Percentiles rank a stretch among this genome's conserved stretches.
These are phyloP conservation scores for Pseudogymnoascus sp. DNA, from an alignment of 2,329 filamentous ascomycete genomes.

Conservation along the genomic window DNA sequence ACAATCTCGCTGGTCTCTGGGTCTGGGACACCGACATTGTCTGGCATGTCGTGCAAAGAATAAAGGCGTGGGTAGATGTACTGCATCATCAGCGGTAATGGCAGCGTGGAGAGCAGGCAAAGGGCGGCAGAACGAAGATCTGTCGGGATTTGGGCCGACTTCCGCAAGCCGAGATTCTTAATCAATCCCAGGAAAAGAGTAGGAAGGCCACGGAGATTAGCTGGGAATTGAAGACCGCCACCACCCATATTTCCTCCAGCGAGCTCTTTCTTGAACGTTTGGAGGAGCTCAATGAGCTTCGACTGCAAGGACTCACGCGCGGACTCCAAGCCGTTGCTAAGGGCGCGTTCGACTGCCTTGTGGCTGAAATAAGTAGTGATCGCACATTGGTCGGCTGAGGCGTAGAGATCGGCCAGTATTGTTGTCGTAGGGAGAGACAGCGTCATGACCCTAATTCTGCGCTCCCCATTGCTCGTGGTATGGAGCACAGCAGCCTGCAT, in stretches of 20 bases:
- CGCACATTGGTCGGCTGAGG: conserved; percentile 87
- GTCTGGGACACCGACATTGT: conserved; percentile 80
- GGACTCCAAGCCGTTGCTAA: conserved; percentile 80
- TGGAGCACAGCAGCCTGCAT: conserved; percentile 92
- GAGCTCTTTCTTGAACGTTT: conserved; percentile 95
- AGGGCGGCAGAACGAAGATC: conserved; percentile 90
- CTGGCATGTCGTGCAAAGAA: conserved; percentile 92
- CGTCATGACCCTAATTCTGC: conserved; percentile 89
- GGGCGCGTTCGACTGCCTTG: conserved; percentile 87
- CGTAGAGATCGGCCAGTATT: conserved; percentile 83
- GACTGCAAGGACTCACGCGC: conserved; percentile 84
- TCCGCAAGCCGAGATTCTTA: conserved; percentile 90
- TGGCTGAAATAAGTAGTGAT: conserved; percentile 93
- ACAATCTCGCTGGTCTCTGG: conserved; percentile 80
- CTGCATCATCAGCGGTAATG: conserved; percentile 81
- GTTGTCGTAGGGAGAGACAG: conserved; percentile 88
- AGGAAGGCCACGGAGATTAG: conserved; percentile 81
- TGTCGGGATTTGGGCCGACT: conserved; percentile 86
- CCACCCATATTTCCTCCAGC: conserved; percentile 92
- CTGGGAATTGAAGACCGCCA: conserved; percentile 84
- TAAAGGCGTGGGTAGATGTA: conserved; percentile 85
- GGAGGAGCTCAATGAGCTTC: conserved; percentile 85
- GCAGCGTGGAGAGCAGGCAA: conserved; percentile 87
- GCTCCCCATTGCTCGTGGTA: conserved; percentile 95
- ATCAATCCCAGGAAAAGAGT: conserved; percentile 89